Conservation (phyloP, 2,329 filamentous ascomycete species). For the Cercospora berteroae region DNA sequence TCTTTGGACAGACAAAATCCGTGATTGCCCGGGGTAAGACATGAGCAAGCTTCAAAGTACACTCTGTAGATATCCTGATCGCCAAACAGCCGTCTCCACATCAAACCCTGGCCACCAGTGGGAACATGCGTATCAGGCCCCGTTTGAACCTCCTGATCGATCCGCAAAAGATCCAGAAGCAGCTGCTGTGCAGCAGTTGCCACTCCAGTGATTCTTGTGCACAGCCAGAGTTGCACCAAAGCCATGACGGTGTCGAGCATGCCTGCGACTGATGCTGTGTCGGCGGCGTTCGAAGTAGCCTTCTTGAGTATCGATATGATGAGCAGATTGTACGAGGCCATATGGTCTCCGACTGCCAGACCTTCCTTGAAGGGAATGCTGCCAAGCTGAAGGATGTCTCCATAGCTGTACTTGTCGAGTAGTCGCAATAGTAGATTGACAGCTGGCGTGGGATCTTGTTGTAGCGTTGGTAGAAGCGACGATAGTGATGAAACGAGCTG, state of each 20-base stretch:
- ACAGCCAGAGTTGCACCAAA: constrained; percentile 59
- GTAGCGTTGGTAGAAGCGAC: constrained; percentile 51
- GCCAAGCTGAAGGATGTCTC: constrained; percentile 44
- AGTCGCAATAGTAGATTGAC: constrained; percentile 54
- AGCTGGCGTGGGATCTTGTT: constrained; percentile 58
- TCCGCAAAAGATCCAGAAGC: constrained; percentile 53
- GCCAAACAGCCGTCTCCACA: constrained; percentile 62
- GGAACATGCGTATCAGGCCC: constrained; percentile 26
- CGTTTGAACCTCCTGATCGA: constrained; percentile 44
- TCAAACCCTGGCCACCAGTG: constrained; percentile 48
- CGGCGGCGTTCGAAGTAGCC: constrained; percentile 50
- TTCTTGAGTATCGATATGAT: constrained; percentile 58
- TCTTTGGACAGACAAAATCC: constrained; percentile 47
- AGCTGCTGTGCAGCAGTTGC: constrained; percentile 55
- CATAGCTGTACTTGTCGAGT: constrained; percentile 50
- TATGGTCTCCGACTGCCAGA: constrained; percentile 47
- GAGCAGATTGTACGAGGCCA: constrained; percentile 54
- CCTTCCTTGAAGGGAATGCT: constrained; percentile 53
- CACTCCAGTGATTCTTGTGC: constrained; percentile 55
- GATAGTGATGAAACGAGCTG: constrained; percentile 49
- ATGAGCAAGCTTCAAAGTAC: constrained; percentile 56
- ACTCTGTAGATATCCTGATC: constrained; percentile 59
- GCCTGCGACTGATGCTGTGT: constrained; percentile 59
- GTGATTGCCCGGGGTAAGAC: constrained; percentile 36
- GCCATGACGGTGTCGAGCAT: constrained; percentile 55